Conservation (phyloP, 139 green algal genomes). For the Chloropicon primus region DNA sequence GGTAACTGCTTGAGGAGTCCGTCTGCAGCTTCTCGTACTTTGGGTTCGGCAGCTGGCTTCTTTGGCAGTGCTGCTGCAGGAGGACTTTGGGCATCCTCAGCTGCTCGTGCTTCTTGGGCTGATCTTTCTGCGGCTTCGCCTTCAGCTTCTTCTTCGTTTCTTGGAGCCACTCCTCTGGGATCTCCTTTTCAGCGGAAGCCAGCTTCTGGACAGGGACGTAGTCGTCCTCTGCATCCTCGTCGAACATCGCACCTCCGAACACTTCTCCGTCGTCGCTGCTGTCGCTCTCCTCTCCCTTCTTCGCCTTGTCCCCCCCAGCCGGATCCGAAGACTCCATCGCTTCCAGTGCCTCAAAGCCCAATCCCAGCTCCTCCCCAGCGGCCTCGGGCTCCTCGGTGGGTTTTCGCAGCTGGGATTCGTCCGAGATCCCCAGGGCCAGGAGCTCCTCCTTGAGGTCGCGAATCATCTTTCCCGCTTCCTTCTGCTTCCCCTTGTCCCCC, state of each 20-base stretch:
- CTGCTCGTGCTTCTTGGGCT: background rate
- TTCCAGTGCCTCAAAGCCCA: background rate
- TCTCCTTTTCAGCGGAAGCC: background rate
- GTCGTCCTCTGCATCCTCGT: background rate
- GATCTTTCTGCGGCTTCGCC: background rate
- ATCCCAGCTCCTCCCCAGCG: background rate
- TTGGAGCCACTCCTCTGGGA: background rate
- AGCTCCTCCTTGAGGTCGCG: constrained; percentile 45
- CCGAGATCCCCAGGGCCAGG: background rate
- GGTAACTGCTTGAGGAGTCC: background rate
- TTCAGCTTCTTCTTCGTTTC: constrained; percentile 15
- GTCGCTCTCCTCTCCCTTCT: background rate
- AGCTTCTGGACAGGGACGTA: background rate
- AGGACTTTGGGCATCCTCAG: constrained; percentile 51
- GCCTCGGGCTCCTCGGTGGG: background rate
- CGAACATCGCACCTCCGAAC: background rate
- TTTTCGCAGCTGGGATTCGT: background rate
- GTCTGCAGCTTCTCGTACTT: constrained; percentile 42
- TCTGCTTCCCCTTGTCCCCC: constrained; percentile 56
- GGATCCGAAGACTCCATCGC: background rate
- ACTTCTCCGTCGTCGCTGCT: background rate
- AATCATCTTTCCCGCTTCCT: constrained; percentile 56
- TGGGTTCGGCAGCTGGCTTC: constrained; percentile 37
- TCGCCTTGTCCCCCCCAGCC: background rate
- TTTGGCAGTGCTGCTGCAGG: constrained; percentile 72